phyloP scores from a whole-genome alignment of 495 filamentous ascomycete genomes.

The Neurospora pannonica region DNA sequence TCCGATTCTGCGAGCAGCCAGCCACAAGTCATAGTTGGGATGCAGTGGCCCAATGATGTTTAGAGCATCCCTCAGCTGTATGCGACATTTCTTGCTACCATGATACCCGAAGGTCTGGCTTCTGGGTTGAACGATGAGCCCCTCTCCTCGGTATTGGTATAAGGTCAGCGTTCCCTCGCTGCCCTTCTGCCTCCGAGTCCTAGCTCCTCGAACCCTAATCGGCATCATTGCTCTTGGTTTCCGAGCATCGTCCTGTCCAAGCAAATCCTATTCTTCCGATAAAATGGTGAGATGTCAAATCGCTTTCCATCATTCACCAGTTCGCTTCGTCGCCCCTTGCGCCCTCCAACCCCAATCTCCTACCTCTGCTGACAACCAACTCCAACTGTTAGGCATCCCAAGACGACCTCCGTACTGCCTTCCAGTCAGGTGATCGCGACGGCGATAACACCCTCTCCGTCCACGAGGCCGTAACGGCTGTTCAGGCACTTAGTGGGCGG shows the following conservation, averaged over 20 bases:
- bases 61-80: not conserved
- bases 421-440: slow-evolving; percentile 9
- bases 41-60: not conserved
- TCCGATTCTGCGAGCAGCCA: not conserved
- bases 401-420: slow-evolving; percentile 8
- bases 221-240: not conserved
- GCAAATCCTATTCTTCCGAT: not conserved
- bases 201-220: not conserved
- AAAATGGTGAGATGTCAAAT: not conserved
- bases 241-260: not conserved
- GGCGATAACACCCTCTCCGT: slow-evolving; percentile 13
- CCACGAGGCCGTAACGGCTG: slow-evolving; percentile 4
- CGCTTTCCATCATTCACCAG: not conserved
- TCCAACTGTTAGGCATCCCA: slow-evolving; percentile 4
- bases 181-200: not conserved
- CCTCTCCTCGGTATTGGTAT: not conserved
- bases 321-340: not conserved
- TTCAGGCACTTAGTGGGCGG: slow-evolving; percentile 7
- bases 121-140: not conserved
- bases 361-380: not conserved
- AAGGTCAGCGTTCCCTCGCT: not conserved
- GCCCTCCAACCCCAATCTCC: not conserved
- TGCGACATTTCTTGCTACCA: not conserved
- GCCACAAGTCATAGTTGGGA: not conserved
- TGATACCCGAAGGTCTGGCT: not conserved